These are phyloP conservation scores for Cyclostephanos tholiformis DNA, from an alignment of 108 stramenopile species.

Conservation along the genomic window DNA sequence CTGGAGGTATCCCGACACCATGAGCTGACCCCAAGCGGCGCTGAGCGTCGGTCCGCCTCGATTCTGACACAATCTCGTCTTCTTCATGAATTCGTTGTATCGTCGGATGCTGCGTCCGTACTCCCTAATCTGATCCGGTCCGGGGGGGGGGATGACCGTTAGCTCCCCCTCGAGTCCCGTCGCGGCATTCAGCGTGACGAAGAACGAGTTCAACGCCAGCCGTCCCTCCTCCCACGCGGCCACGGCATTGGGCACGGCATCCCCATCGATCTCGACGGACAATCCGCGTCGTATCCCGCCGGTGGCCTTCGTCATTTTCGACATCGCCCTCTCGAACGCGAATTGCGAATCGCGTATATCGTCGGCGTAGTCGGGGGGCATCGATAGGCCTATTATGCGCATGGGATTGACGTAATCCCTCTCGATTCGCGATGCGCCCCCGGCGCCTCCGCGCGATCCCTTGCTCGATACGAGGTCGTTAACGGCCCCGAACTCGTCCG, in stretches of 20 bases:
- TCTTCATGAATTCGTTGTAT: slow-evolving; percentile 81
- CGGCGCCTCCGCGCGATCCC: slow-evolving; percentile 62
- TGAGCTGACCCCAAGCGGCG: slow-evolving; percentile 82
- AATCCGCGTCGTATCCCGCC: slow-evolving; percentile 68
- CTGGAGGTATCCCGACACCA: slow-evolving; percentile 83
- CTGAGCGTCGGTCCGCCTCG: slow-evolving; percentile 62
- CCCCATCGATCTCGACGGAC: slow-evolving; percentile 73
- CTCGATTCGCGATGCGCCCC: slow-evolving; percentile 74
- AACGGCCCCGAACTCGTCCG: slow-evolving; percentile 74
- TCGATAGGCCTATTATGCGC: slow-evolving; percentile 70
- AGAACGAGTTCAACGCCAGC: slow-evolving; percentile 76
- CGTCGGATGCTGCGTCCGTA: slow-evolving; percentile 73
- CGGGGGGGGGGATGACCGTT: slow-evolving; percentile 61
- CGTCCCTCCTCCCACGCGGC: slow-evolving; percentile 86
- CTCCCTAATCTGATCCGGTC: slow-evolving; percentile 68
- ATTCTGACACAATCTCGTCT: slow-evolving; percentile 87
- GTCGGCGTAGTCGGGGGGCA: slow-evolving; percentile 83
- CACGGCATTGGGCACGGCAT: slow-evolving; percentile 46
- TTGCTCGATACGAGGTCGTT: slow-evolving; percentile 61
- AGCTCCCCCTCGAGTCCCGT: slow-evolving; percentile 72
- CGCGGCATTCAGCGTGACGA: slow-evolving; percentile 60
- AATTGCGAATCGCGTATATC: slow-evolving; percentile 82
- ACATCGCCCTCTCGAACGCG: slow-evolving; percentile 72
- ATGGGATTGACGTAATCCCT: slow-evolving; percentile 84
- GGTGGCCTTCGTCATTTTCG: slow-evolving; percentile 69